These are phyloP conservation scores for Dactylellina cionopaga DNA, from an alignment of 2,329 filamentous ascomycete species.

Conservation along the genomic window DNA sequence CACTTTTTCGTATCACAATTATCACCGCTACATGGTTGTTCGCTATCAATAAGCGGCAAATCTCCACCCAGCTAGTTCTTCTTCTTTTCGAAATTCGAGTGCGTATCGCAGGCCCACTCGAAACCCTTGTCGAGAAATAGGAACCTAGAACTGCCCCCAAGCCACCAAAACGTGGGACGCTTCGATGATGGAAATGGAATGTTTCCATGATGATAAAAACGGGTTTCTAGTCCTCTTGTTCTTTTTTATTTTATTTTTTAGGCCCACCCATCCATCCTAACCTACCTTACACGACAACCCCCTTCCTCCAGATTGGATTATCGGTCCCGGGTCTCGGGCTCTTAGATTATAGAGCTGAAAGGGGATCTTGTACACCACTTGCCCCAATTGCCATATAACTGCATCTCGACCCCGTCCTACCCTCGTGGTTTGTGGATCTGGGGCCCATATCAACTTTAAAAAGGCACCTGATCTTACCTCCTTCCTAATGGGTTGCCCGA, in stretches of 20 bases:
- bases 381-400: slow-evolving; percentile 29
- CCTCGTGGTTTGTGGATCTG: slow-evolving; percentile 41
- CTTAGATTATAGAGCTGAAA: slow-evolving; percentile 34
- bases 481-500: slow-evolving; percentile 46
- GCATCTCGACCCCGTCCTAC: slow-evolving; percentile 24
- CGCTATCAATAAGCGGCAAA: slow-evolving; percentile 36
- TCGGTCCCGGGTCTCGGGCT: slow-evolving; percentile 43
- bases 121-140: slow-evolving; percentile 39
- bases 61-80: slow-evolving; percentile 29
- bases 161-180: slow-evolving; percentile 48
- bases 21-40: too few relatives aligned
- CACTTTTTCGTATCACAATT: slow-evolving; percentile 33
- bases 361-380: slow-evolving; percentile 15
- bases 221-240: slow-evolving; percentile 19
- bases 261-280: too few relatives aligned
- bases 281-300: slow-evolving; percentile 22
- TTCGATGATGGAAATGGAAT: slow-evolving; percentile 33
- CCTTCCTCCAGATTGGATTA: slow-evolving; percentile 14
- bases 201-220: slow-evolving; percentile 36
- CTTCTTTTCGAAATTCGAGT: slow-evolving; percentile 4
- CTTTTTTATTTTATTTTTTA: too few relatives aligned
- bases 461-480: slow-evolving; percentile 42
- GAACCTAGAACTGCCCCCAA: slow-evolving; percentile 23
- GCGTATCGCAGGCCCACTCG: slow-evolving; percentile 6
- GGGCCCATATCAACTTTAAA: slow-evolving; percentile 47